Evolutionary conservation across 1,284 basidiomycete genomes (phyloP).

Genomic region (Cryptococcus maquisensis): DNA sequence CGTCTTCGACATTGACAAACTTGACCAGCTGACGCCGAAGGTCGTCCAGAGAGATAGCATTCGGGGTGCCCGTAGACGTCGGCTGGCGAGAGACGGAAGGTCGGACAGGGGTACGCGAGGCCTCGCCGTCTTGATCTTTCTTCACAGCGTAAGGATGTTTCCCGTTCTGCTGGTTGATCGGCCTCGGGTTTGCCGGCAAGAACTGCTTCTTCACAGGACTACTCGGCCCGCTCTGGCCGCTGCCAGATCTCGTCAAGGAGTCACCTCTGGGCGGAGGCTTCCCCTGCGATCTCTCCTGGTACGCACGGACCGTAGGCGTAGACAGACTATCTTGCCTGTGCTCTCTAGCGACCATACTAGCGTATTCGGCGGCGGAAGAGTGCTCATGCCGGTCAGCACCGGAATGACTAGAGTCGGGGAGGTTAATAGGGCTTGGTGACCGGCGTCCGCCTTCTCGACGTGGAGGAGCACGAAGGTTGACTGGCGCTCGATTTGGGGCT

Average conservation of each 20-base stretch:
- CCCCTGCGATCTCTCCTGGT: no score
- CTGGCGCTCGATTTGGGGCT: slow-evolving; percentile 10
- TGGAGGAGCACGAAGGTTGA: slow-evolving; percentile 32
- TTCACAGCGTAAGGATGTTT: slow-evolving; percentile 38
- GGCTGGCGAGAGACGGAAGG: not conserved
- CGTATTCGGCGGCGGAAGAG: slow-evolving; percentile 29
- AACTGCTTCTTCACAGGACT: no score
- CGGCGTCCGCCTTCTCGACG: slow-evolving; percentile 23
- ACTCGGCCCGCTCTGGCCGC: no score
- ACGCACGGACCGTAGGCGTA: no score
- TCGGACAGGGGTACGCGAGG: no score
- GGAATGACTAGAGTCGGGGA: slow-evolving; percentile 11
- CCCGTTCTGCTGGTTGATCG: not conserved
- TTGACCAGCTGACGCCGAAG: slow-evolving; percentile 76
- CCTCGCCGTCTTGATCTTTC: not conserved
- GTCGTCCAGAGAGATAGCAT: slow-evolving; percentile 64
- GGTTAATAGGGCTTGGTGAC: slow-evolving; percentile 35
- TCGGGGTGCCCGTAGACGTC: not conserved
- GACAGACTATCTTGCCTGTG: slow-evolving; percentile 9
- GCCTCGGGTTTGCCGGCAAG: no score
- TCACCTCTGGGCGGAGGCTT: no score
- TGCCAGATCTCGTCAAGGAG: no score
- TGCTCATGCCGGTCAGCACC: slow-evolving; percentile 25
- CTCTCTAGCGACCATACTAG: slow-evolving; percentile 12
- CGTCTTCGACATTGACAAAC: slow-evolving; percentile 74